A percentile compares a stretch with the other conserved stretches of the same genome.
Evolutionary conservation across 805 yeast genomes (phyloP).

Genomic region (Scheffersomyces amazonensis): DNA sequence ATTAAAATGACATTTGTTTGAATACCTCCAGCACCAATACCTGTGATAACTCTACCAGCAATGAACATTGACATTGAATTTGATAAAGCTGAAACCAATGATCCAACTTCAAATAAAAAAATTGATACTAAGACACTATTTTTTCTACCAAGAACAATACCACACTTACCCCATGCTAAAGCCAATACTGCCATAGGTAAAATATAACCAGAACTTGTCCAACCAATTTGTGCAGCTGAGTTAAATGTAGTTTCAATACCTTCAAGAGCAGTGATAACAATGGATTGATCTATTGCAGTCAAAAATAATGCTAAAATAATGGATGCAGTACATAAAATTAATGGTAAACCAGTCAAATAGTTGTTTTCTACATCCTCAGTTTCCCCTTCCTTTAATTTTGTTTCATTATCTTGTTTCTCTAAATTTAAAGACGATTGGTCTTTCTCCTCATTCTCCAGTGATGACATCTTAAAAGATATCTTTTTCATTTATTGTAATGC

Average conservation of each 20-base stretch:
- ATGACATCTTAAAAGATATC: not conserved
- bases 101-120: slow-evolving; percentile 13
- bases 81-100: slow-evolving; percentile 33
- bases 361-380: slow-evolving; percentile 23
- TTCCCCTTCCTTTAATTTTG: not conserved
- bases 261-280: slow-evolving; percentile 27
- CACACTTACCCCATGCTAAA: slow-evolving; percentile 30
- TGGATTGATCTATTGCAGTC: slow-evolving; percentile 37
- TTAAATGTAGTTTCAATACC: slow-evolving; percentile 31
- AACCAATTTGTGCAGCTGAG: slow-evolving; percentile 27
- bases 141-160: slow-evolving; percentile 34
- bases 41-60: slow-evolving; percentile 38
- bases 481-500: too few relatives aligned
- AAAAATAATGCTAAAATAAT: slow-evolving; percentile 25
- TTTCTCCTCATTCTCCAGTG: too few relatives aligned
- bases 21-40: slow-evolving; percentile 37
- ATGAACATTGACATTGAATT: slow-evolving; percentile 30
- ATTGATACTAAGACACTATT: slow-evolving; percentile 11
- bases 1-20: slow-evolving; percentile 26
- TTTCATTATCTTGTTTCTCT: not conserved
- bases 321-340: slow-evolving; percentile 21
- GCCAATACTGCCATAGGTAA: slow-evolving; percentile 27
- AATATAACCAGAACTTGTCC: slow-evolving; percentile 33
- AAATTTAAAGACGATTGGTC: not conserved
- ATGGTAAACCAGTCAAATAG: slow-evolving; percentile 23